These are phyloP conservation scores for Xanthoparmelia taractica DNA, from an alignment of 495 filamentous ascomycete genomes.

Conservation along the genomic window DNA sequence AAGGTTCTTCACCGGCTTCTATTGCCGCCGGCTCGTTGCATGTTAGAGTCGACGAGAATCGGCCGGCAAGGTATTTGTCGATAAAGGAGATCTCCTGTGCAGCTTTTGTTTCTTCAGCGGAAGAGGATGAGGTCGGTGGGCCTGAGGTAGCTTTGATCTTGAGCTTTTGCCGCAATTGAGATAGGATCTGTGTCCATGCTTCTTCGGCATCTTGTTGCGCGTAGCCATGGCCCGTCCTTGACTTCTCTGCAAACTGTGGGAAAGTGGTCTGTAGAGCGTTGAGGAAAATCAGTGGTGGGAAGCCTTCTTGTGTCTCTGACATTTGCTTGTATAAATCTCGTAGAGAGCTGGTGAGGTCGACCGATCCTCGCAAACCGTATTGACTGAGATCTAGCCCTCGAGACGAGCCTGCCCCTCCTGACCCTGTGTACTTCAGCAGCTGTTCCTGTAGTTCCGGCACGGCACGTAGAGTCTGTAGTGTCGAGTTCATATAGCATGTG, in stretches of 20 bases:
- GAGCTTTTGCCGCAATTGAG: slow-evolving; percentile 74
- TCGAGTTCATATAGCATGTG: slow-evolving; percentile 97
- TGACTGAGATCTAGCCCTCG: slow-evolving; percentile 45
- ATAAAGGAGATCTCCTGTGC: slow-evolving; percentile 61
- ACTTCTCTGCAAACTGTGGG: slow-evolving; percentile 89
- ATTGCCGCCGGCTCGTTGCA: slow-evolving; percentile 75
- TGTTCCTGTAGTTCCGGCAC: slow-evolving; percentile 88
- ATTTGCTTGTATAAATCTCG: slow-evolving; percentile 88
- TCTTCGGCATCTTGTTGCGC: slow-evolving; percentile 98
- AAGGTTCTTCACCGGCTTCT: slow-evolving; percentile 67
- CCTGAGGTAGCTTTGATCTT: slow-evolving; percentile 47
- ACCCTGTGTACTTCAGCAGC: slow-evolving; percentile 52
- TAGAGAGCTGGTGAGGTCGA: slow-evolving; percentile 73
- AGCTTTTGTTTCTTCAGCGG: slow-evolving; percentile 34
- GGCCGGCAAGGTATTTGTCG: slow-evolving; percentile 81
- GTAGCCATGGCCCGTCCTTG: slow-evolving; percentile 71
- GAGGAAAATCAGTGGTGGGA: slow-evolving; percentile 78
- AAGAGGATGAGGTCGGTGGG: slow-evolving; percentile 6
- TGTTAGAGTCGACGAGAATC: slow-evolving; percentile 64
- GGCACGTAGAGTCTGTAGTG: slow-evolving; percentile 76
- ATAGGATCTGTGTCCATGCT: slow-evolving; percentile 92
- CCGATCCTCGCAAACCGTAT: slow-evolving; percentile 52
- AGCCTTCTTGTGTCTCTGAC: slow-evolving; percentile 82
- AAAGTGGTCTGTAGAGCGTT: slow-evolving; percentile 70
- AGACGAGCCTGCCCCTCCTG: slow-evolving; percentile 26